Conservation (phyloP, 1,284 basidiomycete genomes). For the Abortiporus biennis region DNA sequence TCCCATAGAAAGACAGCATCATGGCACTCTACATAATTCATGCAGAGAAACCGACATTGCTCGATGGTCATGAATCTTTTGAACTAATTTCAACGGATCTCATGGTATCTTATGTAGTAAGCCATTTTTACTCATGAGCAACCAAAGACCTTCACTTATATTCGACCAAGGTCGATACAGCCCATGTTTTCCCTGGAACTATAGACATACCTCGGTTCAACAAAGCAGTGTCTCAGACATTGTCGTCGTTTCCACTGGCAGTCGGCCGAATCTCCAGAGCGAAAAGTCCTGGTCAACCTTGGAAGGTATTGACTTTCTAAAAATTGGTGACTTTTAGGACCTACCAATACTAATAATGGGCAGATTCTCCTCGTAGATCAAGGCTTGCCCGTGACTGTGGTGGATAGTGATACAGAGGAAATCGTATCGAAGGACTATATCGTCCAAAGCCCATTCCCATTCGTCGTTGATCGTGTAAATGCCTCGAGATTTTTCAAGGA, state of each 20-base stretch:
- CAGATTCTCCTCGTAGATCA: slow-evolving; percentile 11
- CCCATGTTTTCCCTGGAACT: slow-evolving; percentile 11
- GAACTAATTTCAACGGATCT: neutral
- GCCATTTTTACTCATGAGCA: neutral
- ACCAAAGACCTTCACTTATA: neutral
- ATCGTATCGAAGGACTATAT: slow-evolving; percentile 9
- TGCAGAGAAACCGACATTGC: neutral
- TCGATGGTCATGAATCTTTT: neutral
- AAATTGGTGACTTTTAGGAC: no score
- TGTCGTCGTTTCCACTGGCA: slow-evolving; percentile 11
- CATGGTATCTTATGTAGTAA: neutral
- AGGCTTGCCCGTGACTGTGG: slow-evolving; percentile 10
- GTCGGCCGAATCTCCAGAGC: slow-evolving; percentile 11
- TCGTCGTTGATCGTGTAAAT: slow-evolving; percentile 5
- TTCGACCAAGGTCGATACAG: slow-evolving; percentile 12
- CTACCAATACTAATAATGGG: no score
- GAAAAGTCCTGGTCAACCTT: neutral
- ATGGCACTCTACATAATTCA: no score
- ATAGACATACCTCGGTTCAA: slow-evolving; percentile 12
- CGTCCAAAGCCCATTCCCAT: slow-evolving; percentile 10
- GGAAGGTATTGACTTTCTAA: slow-evolving; percentile 10
- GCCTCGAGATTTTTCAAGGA: slow-evolving; percentile 7
- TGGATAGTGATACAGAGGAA: slow-evolving; percentile 9
- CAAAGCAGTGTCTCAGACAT: slow-evolving; percentile 10
- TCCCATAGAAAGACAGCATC: no score